phyloP scores from a whole-genome alignment of 2,329 filamentous ascomycete species.

The Lecanicillium sp. region DNA sequence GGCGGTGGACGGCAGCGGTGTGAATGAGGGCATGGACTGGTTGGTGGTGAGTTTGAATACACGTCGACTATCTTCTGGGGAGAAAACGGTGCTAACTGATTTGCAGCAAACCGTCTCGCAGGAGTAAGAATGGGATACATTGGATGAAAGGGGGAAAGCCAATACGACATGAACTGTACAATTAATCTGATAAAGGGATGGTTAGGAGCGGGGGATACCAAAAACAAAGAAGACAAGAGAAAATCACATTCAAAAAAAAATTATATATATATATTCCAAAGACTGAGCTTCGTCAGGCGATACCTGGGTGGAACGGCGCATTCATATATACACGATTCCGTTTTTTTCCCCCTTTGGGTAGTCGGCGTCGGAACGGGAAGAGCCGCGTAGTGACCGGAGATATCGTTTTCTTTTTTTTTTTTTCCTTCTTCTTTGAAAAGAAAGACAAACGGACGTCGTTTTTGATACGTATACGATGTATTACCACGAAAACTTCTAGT shows the following conservation, averaged over 20 bases:
- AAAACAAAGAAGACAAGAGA: neutral
- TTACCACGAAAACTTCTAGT: neutral
- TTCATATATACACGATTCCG: no score
- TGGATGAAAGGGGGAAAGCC: no score
- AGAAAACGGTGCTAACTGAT: constrained; percentile 5
- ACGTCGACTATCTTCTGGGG: no score
- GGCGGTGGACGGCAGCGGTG: constrained; percentile 89
- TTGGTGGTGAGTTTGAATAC: constrained; percentile 72
- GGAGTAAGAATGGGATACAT: constrained; percentile 20
- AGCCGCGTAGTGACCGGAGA: no score
- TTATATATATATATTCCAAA: no score
- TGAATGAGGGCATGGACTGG: constrained; percentile 99
- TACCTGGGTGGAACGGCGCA: no score
- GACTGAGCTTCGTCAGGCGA: no score
- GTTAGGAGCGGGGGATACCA: neutral
- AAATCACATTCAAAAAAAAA: neutral
- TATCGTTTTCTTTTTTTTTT: neutral
- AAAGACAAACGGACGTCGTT: neutral
- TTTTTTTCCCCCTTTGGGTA: no score
- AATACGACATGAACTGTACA: neutral
- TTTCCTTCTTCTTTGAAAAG: neutral
- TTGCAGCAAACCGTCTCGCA: constrained; percentile 32
- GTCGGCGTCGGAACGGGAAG: no score
- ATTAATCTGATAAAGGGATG: neutral
- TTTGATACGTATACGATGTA: neutral